A percentile compares a stretch with the other conserved stretches of the same genome.
These are phyloP conservation scores for Phytophthora pisi DNA, from an alignment of 352 stramenopile genomes.

Conservation along the genomic window DNA sequence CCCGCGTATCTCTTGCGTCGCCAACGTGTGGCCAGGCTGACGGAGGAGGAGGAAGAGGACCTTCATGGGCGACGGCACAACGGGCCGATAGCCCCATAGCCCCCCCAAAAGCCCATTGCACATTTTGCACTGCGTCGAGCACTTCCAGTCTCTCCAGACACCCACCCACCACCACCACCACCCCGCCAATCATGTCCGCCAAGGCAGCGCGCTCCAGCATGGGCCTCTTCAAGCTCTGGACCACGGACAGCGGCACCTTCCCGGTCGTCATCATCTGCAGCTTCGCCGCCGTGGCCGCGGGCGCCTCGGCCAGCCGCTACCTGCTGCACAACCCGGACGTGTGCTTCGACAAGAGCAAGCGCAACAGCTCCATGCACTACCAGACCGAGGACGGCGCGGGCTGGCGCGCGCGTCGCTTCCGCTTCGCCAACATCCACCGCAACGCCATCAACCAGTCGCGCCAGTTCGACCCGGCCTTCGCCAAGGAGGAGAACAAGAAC, in stretches of 20 bases:
- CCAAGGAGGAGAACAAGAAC: slow-evolving; percentile 57
- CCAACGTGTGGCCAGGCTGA: slow-evolving; percentile 12
- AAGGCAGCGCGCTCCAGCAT: slow-evolving; percentile 39
- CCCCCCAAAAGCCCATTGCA: slow-evolving; percentile 4
- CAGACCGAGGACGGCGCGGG: slow-evolving; percentile 30
- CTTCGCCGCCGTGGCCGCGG: slow-evolving; percentile 37
- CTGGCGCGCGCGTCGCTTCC: slow-evolving; percentile 53
- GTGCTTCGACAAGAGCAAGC: slow-evolving; percentile 47
- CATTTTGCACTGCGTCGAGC: slow-evolving; percentile 14
- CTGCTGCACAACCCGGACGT: slow-evolving; percentile 42
- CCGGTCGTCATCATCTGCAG: slow-evolving; percentile 47
- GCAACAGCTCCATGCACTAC: slow-evolving; percentile 46
- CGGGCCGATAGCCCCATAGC: neutral
- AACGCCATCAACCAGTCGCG: slow-evolving; percentile 72
- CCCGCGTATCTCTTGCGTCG: slow-evolving; percentile 19
- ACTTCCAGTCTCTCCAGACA: neutral
- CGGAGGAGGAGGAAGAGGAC: neutral
- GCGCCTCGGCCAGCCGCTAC: slow-evolving; percentile 36
- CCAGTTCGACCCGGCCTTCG: slow-evolving; percentile 57
- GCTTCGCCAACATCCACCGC: slow-evolving; percentile 53
- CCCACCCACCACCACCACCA: slow-evolving; percentile 6
- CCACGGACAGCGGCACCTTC: slow-evolving; percentile 54
- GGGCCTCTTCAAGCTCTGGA: slow-evolving; percentile 53
- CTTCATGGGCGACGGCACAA: neutral
- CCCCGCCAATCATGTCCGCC: slow-evolving; percentile 24